A percentile compares a stretch with the other conserved stretches of the same genome.
phyloP scores from a whole-genome alignment of 2,329 filamentous ascomycete genomes.

The Aspergillus japonicus region DNA sequence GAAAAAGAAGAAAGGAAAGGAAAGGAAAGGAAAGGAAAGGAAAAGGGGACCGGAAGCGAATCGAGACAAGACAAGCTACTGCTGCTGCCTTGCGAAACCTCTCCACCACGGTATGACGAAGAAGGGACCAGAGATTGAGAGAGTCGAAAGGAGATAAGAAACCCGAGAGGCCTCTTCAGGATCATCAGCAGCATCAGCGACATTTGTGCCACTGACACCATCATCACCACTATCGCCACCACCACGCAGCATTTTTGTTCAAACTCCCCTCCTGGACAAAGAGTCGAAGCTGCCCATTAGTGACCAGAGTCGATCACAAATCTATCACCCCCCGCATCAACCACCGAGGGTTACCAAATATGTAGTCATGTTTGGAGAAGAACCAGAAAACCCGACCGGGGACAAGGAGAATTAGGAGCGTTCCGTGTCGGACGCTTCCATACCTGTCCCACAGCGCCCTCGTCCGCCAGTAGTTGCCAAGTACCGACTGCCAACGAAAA shows the following conservation, averaged over 20 bases:
- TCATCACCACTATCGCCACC: neutral
- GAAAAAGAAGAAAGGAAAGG: neutral
- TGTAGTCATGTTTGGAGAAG: constrained; percentile 2
- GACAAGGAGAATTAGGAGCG: too few species aligned
- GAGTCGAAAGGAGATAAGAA: neutral
- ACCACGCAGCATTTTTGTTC: neutral
- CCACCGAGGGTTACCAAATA: neutral
- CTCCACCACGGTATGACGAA: neutral
- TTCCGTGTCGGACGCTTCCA: too few species aligned
- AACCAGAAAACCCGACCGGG: neutral
- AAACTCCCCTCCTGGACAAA: neutral
- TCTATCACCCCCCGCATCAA: neutral
- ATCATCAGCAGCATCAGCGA: neutral
- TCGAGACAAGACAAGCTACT: too few species aligned
- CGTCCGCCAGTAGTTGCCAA: neutral
- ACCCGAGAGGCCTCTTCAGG: too few species aligned
- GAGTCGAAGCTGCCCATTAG: neutral
- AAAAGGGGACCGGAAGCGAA: too few species aligned
- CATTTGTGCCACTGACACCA: neutral
- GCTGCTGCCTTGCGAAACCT: neutral
- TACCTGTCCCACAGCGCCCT: neutral
- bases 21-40: neutral
- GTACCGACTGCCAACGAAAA: neutral
- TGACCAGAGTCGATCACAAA: neutral
- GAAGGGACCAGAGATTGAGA: neutral